Evolutionary conservation across 768 basidiomycete species (phyloP).

Genomic region (Mycena belliarum): DNA sequence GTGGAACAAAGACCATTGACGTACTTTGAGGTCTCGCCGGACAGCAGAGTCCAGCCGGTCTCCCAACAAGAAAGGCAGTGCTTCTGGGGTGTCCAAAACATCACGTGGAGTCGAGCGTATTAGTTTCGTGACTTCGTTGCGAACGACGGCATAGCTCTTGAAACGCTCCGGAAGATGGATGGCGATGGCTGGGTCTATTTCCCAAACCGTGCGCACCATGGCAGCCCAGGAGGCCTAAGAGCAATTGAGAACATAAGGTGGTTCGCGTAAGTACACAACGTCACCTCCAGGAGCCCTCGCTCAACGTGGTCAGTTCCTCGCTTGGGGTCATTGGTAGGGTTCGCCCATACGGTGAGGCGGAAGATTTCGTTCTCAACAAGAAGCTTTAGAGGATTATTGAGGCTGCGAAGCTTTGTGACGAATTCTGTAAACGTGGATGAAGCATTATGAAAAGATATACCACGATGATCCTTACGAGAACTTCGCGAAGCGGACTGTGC

Average conservation of each 20-base stretch:
- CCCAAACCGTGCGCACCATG: conserved; percentile 78
- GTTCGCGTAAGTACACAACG: neutral
- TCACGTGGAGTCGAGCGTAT: conserved; percentile 72
- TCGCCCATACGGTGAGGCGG: conserved; percentile 86
- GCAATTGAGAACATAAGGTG: neutral
- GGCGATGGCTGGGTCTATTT: conserved; percentile 78
- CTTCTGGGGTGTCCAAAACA: conserved; percentile 78
- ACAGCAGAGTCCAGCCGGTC: conserved; percentile 60
- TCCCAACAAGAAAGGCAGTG: conserved; percentile 76
- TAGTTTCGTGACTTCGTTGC: conserved; percentile 72
- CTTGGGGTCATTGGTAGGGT: conserved; percentile 76
- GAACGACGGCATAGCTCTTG: conserved; percentile 57
- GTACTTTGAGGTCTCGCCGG: conserved; percentile 70
- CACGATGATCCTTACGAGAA: conserved; percentile 37
- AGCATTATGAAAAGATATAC: neutral
- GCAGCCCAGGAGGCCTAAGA: conserved; percentile 62
- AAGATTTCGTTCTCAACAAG: conserved; percentile 91
- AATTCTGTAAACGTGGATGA: too few species aligned
- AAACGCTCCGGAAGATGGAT: conserved; percentile 88
- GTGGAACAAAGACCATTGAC: neutral
- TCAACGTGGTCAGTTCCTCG: conserved; percentile 66
- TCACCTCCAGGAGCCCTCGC: conserved; percentile 64
- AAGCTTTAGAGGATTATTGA: conserved; percentile 76
- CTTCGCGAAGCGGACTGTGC: conserved; percentile 45
- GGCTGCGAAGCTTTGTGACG: conserved; percentile 56